phyloP scores from a whole-genome alignment of 2,329 filamentous ascomycete genomes.

The Penicillium sp. region DNA sequence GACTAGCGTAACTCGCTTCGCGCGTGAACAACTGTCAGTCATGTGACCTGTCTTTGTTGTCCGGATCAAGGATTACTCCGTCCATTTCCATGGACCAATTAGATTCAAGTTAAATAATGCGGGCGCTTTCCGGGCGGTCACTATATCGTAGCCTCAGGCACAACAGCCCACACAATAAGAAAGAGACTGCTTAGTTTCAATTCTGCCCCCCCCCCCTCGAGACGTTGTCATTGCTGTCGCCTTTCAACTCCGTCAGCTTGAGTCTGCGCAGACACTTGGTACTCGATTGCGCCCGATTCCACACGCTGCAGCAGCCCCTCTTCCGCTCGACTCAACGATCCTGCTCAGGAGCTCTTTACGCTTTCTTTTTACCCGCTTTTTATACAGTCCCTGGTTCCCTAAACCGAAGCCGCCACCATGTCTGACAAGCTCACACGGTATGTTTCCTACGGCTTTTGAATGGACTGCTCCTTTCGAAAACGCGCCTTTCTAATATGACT shows the following conservation, averaged over 20 bases:
- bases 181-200: slow-evolving; percentile 21
- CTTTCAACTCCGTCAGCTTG: slow-evolving; percentile 9
- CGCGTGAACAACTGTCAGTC: slow-evolving; percentile 7
- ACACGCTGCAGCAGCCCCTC: slow-evolving; percentile 9
- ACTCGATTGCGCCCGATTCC: slow-evolving; percentile 17
- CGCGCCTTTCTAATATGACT: slow-evolving; percentile 16
- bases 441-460: slow-evolving; percentile 28
- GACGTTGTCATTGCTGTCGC: slow-evolving; percentile 17
- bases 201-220: slow-evolving; percentile 20
- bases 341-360: background rate
- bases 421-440: slow-evolving; percentile 94
- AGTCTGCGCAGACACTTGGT: slow-evolving; percentile 25
- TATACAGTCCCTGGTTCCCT: slow-evolving; percentile 19
- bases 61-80: slow-evolving; percentile 6
- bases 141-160: slow-evolving; percentile 22
- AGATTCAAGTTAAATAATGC: slow-evolving; percentile 20
- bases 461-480: background rate
- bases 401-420: slow-evolving; percentile 57
- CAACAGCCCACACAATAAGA: slow-evolving; percentile 26
- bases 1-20: slow-evolving; percentile 23
- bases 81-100: slow-evolving; percentile 14
- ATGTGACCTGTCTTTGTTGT: slow-evolving; percentile 7
- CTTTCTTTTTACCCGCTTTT: slow-evolving; percentile 14
- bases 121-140: slow-evolving; percentile 11
- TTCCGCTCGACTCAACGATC: background rate